Conservation (phyloP, 2,329 filamentous ascomycete genomes). For the Diaporthe nobilis region DNA sequence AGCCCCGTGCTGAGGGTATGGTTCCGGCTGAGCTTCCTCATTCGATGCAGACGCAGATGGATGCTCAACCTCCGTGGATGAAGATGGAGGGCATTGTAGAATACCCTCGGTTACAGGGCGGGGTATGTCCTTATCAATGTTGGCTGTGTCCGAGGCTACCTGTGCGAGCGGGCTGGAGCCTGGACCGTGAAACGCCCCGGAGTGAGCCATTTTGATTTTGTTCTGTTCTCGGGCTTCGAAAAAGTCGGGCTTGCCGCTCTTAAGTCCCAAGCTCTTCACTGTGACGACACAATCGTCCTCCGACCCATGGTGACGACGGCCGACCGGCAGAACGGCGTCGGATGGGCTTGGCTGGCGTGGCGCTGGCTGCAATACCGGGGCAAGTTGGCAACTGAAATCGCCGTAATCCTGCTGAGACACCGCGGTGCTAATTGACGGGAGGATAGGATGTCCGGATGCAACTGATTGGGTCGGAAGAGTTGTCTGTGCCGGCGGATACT, state of each 20-base stretch:
- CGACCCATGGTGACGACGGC: constrained; percentile 14
- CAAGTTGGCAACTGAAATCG: constrained; percentile 8
- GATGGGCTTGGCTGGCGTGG: constrained; percentile 41
- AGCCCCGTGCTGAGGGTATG: not conserved
- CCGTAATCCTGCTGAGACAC: not conserved
- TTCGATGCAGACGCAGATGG: not conserved
- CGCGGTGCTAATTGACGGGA: constrained; percentile 18
- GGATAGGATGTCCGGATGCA: not conserved
- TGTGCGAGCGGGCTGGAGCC: not conserved
- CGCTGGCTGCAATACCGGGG: constrained; percentile 1
- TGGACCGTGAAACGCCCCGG: not conserved
- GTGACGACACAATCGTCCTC: constrained; percentile 14
- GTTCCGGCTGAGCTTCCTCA: not conserved
- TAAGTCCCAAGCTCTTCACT: constrained; percentile 42
- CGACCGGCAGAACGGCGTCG: constrained; percentile 41
- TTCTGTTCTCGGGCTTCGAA: constrained; percentile 48
- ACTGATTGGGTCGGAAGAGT: not conserved
- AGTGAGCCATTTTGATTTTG: constrained; percentile 39
- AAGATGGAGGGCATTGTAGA: not conserved
- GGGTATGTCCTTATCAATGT: not conserved
- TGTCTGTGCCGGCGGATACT: not conserved
- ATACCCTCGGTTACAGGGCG: not conserved
- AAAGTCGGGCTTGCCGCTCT: constrained; percentile 46
- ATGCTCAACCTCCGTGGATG: not conserved
- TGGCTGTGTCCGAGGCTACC: not conserved